Evolutionary conservation across 1,139 yeast species (phyloP), one percentile per base, ranked within the genome.

Genomic region (Sugiyamaella novakii): DNA sequence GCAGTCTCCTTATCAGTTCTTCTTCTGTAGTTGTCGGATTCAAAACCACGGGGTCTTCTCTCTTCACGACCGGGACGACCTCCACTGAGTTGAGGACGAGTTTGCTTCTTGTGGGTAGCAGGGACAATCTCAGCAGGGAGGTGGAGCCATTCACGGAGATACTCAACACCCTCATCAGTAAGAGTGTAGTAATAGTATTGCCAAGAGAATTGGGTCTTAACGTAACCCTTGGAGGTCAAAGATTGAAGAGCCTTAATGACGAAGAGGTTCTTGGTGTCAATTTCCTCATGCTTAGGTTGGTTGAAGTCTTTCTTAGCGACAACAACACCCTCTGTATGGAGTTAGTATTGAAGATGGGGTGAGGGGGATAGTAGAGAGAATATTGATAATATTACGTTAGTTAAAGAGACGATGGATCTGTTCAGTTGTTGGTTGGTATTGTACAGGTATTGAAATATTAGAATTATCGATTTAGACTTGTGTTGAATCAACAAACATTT

Each of bases 121-220:
- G 99, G 99, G 75, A 91, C 94, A 77, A 92, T 86, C 78, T 91
- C 96, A 76, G 86, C 94, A 78, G 98, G 98, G 71, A 92, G 84
- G 84, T 91, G 91, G 77, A 92, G 86, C 87, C 91, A 95, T 74
- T 87, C 88, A 81, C 98, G 87, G 75, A 92, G 87, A 87, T 81
- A 92, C 74, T 89, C 96, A 64, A 94, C 94, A 84, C 99, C 99
- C 79, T 87, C 96, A 75, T 94, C 98, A 74, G 98, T 92, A 76
- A 94, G 87, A 82, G 98, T 89, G 95, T 94, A 94, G 96, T 92
- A 94, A 82, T 92, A 94, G 84, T 88, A 88, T 86, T 91, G 97
- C 99, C 99, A 92, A 71, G 98, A 92, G 86, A 92, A 92, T 80
- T 91, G 98, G 70, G 99, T 92, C 87, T 91, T 89, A 78, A 92